These are phyloP conservation scores for Odontarrhena argentea DNA, from an alignment of 345 rosid species.

Conservation along the genomic window DNA sequence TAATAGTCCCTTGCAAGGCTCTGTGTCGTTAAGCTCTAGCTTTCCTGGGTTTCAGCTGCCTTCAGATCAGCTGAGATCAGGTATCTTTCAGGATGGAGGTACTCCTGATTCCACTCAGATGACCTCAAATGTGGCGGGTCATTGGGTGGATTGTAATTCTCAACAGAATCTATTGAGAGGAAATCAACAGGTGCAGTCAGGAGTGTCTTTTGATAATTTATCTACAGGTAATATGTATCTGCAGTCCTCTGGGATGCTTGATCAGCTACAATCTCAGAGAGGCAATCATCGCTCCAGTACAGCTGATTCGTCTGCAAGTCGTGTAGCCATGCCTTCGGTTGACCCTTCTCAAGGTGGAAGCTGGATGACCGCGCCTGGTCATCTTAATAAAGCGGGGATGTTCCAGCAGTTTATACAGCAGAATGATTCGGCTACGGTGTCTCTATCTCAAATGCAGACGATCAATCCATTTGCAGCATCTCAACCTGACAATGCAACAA, in stretches of 20 bases:
- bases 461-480: constrained; percentile 26
- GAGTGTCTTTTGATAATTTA: constrained; percentile 42
- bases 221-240: constrained; percentile 48
- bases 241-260: constrained; percentile 30
- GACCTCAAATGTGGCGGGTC: constrained; percentile 41
- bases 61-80: constrained; percentile 44
- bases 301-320: constrained; percentile 26
- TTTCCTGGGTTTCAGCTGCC: constrained; percentile 60
- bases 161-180: constrained; percentile 44
- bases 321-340: constrained; percentile 20
- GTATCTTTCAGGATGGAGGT: constrained; percentile 38
- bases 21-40: constrained; percentile 46
- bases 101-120: constrained; percentile 46
- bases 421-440: constrained; percentile 9
- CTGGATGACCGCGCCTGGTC: constrained; percentile 15
- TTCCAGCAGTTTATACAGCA: constrained; percentile 23
- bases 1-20: constrained; percentile 48
- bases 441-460: constrained; percentile 21
- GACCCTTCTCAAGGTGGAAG: constrained; percentile 32
- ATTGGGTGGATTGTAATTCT: constrained; percentile 50
- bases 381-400: constrained; percentile 14
- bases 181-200: constrained; percentile 45
- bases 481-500: constrained; percentile 8
- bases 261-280: constrained; percentile 29
- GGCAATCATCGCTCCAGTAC: constrained; percentile 11